Evolutionary conservation across 2,329 filamentous ascomycete genomes (phyloP), one percentile per base, ranked within the genome.

Genomic region (Pyricularia grisea): DNA sequence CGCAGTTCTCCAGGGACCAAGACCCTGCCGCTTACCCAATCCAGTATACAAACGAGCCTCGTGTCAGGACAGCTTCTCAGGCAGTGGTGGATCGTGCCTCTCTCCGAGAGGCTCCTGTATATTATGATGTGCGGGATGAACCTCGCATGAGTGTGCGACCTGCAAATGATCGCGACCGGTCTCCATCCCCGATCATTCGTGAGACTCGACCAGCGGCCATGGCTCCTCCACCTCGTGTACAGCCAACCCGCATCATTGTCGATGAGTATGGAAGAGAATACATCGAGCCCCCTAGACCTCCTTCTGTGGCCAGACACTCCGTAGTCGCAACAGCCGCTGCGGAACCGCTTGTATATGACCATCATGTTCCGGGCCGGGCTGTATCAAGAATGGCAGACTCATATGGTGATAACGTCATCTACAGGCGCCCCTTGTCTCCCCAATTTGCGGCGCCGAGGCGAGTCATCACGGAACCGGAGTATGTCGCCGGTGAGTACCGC

Each of bases 211-310:
- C 82, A 20, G 80, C 84, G 36, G 80, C 82, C n/a, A 83, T 87
- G 79, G 79, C 80, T 1, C 82, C 82, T 65, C 82, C 82, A 73
- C 30, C 69, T 7, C 77, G 82, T 67, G 82, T 86, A 7, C 84
- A 86, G 23, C 81, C 86, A 65, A 82, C 89, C 69, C 88, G 90
- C 71, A 90, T 97, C 71, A 84, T 97, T 42, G 83, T 96, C 68
- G 94, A 97, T 78, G 88, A 92, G 71, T 92, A 89, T 78, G 93
- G 93, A 60, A 92, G 92, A 76, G 88, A 92, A 76, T 97, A 94
- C 79, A 77, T 85, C 70, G 87, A 89, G 73, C 85, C 87, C 30
- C 74, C 79, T 11, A 82, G 81, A 66, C 73, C 77, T 28, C 68
- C 74, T 10, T 65, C 73, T 25, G 71, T 81, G 23, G 75, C 82